These are phyloP conservation scores for Punctularia strigosozonata DNA, from an alignment of 768 basidiomycete species.

Conservation along the genomic window DNA sequence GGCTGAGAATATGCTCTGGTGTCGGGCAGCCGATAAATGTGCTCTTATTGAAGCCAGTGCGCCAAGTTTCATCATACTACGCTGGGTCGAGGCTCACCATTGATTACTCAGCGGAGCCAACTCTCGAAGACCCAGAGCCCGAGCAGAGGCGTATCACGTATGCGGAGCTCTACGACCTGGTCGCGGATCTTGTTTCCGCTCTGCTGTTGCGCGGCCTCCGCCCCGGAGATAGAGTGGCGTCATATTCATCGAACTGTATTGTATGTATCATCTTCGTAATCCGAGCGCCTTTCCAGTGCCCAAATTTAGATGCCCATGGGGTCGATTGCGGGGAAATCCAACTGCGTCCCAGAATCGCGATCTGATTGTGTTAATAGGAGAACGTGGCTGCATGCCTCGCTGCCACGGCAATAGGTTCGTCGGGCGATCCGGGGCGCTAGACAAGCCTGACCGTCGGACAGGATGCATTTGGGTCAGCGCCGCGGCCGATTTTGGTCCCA, in stretches of 20 bases:
- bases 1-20: conserved; percentile 71
- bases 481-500: conserved; percentile 72
- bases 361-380: too few species aligned
- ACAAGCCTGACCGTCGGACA: conserved; percentile 5
- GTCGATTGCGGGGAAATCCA: too few species aligned
- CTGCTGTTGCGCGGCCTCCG: conserved; percentile 38
- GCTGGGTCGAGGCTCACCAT: conserved; percentile 8
- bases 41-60: conserved; percentile 64
- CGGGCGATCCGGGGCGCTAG: neutral
- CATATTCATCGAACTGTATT: conserved; percentile 71
- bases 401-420: conserved; percentile 45
- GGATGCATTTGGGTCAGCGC: conserved; percentile 77
- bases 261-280: conserved; percentile 27
- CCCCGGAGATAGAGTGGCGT: conserved; percentile 62
- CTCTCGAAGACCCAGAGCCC: conserved; percentile 32
- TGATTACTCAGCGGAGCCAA: conserved; percentile 44
- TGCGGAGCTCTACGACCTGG: conserved; percentile 42
- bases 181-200: conserved; percentile 46
- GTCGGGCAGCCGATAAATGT: conserved; percentile 40
- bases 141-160: conserved; percentile 38
- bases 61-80: conserved; percentile 13
- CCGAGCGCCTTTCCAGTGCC: conserved; percentile 6
- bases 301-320: too few species aligned
- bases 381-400: conserved; percentile 59
- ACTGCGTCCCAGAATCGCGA: too few species aligned